Base-by-base conservation (phyloP, 495 filamentous ascomycete species). In the Penicillium bovifimosum region DNA sequence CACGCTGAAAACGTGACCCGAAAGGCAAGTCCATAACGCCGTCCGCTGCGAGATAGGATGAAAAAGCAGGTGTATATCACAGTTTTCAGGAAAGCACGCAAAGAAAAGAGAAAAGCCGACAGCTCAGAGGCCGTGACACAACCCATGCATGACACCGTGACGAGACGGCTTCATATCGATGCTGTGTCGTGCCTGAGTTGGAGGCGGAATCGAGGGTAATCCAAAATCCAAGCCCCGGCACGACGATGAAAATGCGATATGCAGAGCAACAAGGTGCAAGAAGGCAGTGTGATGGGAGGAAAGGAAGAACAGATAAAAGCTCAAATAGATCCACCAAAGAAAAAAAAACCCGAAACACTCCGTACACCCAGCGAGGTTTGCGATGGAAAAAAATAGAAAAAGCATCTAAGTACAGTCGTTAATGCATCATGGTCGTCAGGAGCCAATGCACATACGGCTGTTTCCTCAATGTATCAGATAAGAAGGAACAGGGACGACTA, bases 341-440 rank as follows among this genome's bases (percentile, higher is more conserved):
- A 56, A 55, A 48, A 46, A 44, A 26, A 46, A 38, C 57, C 56
- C 40, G 41, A 56, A 53, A 56, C 63, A 60, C 63, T 52, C 60
- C 53, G 54, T 55, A 66, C 67, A 63, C 67, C 68, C 47, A 53
- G 34, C 51, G 41, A 58, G 52, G 47, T 42, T 52, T 54, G 61
- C 46, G 59, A 58, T 38, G 50, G 53, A 56, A 32, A 32, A 46
- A 56, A 41, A 32, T 27, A 46, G 55, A 41, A 47, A 40, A 52
- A 54, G 33, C 52, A 55, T 54, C 56, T 51, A 54, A 65, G 57
- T 60, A 61, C 65, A 67, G 58, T 67, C 65, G 67, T 67, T 64
- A 65, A 68, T 64, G 68, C 67, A 67, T 73, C 64, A 68, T 66
- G 54, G 53, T 73, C 70, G 65, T 73, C 53, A 64, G 55, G 52